Percentiles rank a stretch among this genome's conserved stretches.
Evolutionary conservation across 1,139 yeast genomes (phyloP).

Genomic region (Meyerozyma guilliermondii): DNA sequence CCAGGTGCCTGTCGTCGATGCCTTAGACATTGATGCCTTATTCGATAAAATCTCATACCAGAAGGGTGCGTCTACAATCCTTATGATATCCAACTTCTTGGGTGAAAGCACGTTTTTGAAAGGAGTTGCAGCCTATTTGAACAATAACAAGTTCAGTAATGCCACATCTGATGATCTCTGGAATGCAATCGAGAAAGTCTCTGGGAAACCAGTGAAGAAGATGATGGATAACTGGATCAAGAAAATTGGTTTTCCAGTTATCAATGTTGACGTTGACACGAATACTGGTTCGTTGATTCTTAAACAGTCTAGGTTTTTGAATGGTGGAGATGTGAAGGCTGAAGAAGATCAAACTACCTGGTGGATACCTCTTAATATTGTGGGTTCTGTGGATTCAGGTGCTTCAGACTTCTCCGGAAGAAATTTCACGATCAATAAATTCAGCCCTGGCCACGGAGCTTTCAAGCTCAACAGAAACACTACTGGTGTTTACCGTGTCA

Average conservation of each 20-base stretch:
- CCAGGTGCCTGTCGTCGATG: conserved; percentile 51
- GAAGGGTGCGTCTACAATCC: conserved; percentile 24
- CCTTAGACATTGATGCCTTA: conserved; percentile 52
- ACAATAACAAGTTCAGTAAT: conserved; percentile 21
- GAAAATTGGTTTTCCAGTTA: conserved; percentile 23
- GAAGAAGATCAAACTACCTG: conserved; percentile 43
- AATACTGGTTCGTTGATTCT: conserved; percentile 23
- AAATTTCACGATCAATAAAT: conserved; percentile 17
- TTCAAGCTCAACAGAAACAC: conserved; percentile 62
- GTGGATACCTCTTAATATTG: conserved; percentile 68
- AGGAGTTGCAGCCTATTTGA: conserved; percentile 24
- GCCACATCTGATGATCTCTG: conserved; percentile 24
- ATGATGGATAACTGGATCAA: conserved; percentile 26
- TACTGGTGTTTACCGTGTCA: conserved; percentile 63
- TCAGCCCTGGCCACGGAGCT: conserved; percentile 23
- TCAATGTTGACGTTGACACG: conserved; percentile 14
- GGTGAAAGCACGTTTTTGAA: conserved; percentile 20
- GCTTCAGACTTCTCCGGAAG: conserved; percentile 3
- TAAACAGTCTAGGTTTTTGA: conserved; percentile 51
- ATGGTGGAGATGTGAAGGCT: conserved; percentile 48
- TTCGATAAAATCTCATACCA: conserved; percentile 36
- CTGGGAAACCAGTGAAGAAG: conserved; percentile 19
- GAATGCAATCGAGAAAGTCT: conserved; percentile 18
- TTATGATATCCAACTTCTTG: conserved; percentile 24
- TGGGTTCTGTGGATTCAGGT: conserved; percentile 19